A percentile compares a stretch with the other conserved stretches of the same genome.
These are phyloP conservation scores for Gynochthodes officinalis DNA, from an alignment of 257 asterid species.

Conservation along the genomic window DNA sequence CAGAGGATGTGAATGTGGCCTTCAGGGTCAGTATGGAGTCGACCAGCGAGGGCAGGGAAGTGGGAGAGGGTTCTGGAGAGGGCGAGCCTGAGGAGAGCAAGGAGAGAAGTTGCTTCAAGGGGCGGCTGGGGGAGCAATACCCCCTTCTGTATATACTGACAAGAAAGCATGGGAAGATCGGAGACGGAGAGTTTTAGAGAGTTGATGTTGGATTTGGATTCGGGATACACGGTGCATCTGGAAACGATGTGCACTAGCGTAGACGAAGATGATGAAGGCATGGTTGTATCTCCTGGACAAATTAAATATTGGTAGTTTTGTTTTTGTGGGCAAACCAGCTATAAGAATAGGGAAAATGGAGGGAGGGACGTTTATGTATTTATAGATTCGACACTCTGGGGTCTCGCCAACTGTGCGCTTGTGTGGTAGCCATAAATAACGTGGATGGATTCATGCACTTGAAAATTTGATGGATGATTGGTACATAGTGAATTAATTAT, in stretches of 20 bases:
- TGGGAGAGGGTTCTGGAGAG: conserved; percentile 66
- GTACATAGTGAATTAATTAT: background rate
- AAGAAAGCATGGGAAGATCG: conserved; percentile 94
- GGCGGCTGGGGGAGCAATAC: conserved; percentile 61
- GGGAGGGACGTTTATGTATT: background rate
- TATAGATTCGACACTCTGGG: conserved; percentile 13
- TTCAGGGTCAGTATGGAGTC: conserved; percentile 53
- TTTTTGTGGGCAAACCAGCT: no score
- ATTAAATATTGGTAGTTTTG: no score
- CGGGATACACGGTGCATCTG: conserved; percentile 59
- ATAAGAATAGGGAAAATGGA: background rate
- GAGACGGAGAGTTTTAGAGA: conserved; percentile 87
- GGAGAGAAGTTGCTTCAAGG: conserved; percentile 36
- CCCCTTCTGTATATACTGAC: conserved; percentile 93
- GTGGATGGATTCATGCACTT: conserved; percentile 21
- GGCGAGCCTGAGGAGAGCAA: conserved; percentile 57
- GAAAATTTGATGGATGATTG: conserved; percentile 3
- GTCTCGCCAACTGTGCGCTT: no score
- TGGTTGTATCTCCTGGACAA: conserved; percentile 16
- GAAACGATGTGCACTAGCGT: conserved; percentile 43
- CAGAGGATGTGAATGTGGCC: conserved; percentile 68
- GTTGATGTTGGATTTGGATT: conserved; percentile 33
- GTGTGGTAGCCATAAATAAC: background rate
- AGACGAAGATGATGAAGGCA: conserved; percentile 62
- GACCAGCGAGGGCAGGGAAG: conserved; percentile 88